Base-by-base conservation (phyloP, 2,329 filamentous ascomycete species). In the Verticillium longisporum region DNA sequence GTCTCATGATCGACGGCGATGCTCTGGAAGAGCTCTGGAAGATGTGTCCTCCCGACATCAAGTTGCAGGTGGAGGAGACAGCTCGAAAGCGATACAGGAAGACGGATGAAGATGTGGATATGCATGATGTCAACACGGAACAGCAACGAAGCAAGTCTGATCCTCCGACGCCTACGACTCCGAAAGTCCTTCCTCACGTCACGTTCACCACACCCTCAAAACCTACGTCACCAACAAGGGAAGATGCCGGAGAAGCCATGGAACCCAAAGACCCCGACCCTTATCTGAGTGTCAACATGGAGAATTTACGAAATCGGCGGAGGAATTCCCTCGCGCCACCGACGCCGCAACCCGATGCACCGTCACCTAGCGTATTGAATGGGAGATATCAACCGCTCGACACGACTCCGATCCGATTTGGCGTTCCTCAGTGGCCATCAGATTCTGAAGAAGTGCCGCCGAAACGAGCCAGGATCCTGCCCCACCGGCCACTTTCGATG, bases 251-350 rank as follows among this genome's bases (percentile, higher is more conserved):
- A 63, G 73, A 86, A 72, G 78, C 79, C 10, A 78, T 85, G 84
- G 80, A 90, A 81, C 78, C 91, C 74, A 74, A 88, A 77, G 95
- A 99, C 69, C 94, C 95, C 0, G 95, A 99, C 71, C 95, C 95
- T 0, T 98, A 92, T 71, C 83, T 97, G 58, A 97, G 92, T 68
- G 87, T 95, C 36, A 91, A 97, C 67, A 88, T 98, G 77, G 94
- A 98, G 73, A 97, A 97, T 70, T 83, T 98, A 66, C 80, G 83
- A 56, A 86, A 83, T 63, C 79, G 84, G 32, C 78, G 84, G 33
- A 78, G 83, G 38, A 83, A 82, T 60, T 87, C 84, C 6, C 73
- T 86, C 10, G 83, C 83, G 7, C 83, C 83, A 0, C 83, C 82
- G 1, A 77, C 61, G 32, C 78, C 82, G 3, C 74, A 75, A 33